Percentiles rank a stretch among this genome's conserved stretches.
These are phyloP conservation scores for Russula sp. DNA, from an alignment of 768 basidiomycete species.

Conservation along the genomic window DNA sequence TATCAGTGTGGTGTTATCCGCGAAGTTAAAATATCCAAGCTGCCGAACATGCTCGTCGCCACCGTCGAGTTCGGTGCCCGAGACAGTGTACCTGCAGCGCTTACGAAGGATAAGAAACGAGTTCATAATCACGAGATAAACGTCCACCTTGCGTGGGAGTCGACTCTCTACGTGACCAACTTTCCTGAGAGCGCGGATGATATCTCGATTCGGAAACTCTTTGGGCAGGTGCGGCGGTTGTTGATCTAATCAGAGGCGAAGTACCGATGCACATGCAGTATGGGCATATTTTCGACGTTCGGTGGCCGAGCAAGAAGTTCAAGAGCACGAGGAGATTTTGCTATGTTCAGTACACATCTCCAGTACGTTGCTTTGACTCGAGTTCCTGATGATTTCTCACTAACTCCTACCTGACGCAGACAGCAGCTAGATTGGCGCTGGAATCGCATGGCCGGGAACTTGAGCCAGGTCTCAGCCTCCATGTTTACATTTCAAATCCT, in stretches of 20 bases:
- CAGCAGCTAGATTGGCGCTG: conserved; percentile 68
- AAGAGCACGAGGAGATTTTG: conserved; percentile 87
- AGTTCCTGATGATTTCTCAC: neutral
- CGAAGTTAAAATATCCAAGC: conserved; percentile 69
- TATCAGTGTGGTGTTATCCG: conserved; percentile 79
- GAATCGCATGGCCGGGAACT: conserved; percentile 72
- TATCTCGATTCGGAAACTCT: conserved; percentile 60
- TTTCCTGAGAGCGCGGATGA: conserved; percentile 87
- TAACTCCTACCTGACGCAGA: conserved; percentile 30
- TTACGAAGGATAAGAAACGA: conserved; percentile 93
- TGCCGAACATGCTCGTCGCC: conserved; percentile 58
- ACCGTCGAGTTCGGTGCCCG: conserved; percentile 83
- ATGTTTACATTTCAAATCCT: conserved; percentile 85
- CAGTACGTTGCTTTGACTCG: conserved; percentile 43
- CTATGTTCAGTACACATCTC: conserved; percentile 85
- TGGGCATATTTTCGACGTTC: conserved; percentile 86
- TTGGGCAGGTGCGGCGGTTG: conserved; percentile 51
- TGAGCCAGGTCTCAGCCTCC: conserved; percentile 57
- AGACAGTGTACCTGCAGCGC: conserved; percentile 77
- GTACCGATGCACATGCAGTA: conserved; percentile 43
- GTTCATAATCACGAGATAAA: conserved; percentile 66
- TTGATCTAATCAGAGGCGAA: neutral
- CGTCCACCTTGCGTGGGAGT: conserved; percentile 89
- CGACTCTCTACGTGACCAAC: conserved; percentile 93
- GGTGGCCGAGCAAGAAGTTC: conserved; percentile 98